Evolutionary conservation across 768 basidiomycete genomes (phyloP).

Genomic region (Trametes sanguinea): DNA sequence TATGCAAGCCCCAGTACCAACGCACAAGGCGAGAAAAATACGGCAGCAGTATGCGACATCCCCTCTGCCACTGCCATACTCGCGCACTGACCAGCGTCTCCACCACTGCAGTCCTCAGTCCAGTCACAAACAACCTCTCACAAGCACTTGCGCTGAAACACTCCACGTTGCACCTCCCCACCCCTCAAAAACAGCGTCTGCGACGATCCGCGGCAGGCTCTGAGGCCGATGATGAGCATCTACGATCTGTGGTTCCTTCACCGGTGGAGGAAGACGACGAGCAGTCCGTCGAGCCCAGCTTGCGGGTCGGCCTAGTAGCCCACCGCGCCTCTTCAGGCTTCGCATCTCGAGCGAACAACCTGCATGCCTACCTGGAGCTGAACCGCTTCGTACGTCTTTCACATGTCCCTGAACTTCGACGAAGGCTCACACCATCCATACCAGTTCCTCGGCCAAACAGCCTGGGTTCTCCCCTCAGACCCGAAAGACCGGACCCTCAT

Average conservation of each 20-base stretch:
- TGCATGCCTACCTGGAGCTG: slow-evolving; percentile 75
- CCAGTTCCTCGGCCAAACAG: slow-evolving; percentile 54
- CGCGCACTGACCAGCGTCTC: too few relatives aligned
- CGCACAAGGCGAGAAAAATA: slow-evolving; percentile 61
- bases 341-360: slow-evolving; percentile 73
- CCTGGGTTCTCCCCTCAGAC: slow-evolving; percentile 58
- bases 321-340: slow-evolving; percentile 56
- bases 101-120: slow-evolving; percentile 49
- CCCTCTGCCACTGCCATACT: neutral
- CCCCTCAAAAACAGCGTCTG: slow-evolving; percentile 6
- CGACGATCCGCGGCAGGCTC: slow-evolving; percentile 24
- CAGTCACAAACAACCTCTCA: slow-evolving; percentile 45
- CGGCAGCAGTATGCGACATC: slow-evolving; percentile 44
- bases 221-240: slow-evolving; percentile 24
- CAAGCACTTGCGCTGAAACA: slow-evolving; percentile 58
- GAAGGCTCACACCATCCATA: neutral
- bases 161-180: slow-evolving; percentile 48
- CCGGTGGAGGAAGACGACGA: slow-evolving; percentile 43
- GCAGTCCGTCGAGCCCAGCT: slow-evolving; percentile 40
- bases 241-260: slow-evolving; percentile 46
- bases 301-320: slow-evolving; percentile 66
- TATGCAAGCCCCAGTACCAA: slow-evolving; percentile 85
- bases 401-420: neutral
- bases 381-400: slow-evolving; percentile 66
- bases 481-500: slow-evolving; percentile 68